Base-by-base conservation (phyloP, 805 yeast genomes). In the Candida glaebosa region DNA sequence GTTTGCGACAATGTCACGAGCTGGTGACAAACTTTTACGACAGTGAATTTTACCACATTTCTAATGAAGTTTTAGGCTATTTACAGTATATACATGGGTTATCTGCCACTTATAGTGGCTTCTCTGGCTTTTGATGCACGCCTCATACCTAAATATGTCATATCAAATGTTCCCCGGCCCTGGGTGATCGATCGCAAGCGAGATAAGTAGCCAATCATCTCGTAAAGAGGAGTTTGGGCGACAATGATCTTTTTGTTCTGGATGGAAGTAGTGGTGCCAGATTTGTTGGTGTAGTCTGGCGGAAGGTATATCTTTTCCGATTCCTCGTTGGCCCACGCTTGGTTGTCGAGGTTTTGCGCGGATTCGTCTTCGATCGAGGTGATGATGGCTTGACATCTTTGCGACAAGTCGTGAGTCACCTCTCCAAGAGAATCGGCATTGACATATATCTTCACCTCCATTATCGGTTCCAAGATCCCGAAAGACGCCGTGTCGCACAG, bases 121-220 rank as follows among this genome's bases (percentile, higher is more conserved):
- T 25, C 42, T 43, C 84, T 63, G 20, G 82, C 85, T 7, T 65
- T 61, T 2, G 79, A 65, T 1, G 84, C 84, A 39, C 81, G 66
- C 49, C 81, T 79, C 84, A 88, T 88, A 2, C 88, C 86, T 31
- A 70, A 60, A 49, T 82, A 85, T 10, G 77, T 73, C 96, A 91
- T 87, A 45, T 80, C 79, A 60, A 86, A 89, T 2, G 81, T 76
- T 2, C 90, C 96, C 33, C 96, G 73, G 1, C 99, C 99, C 55
- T 88, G 89, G 0, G 97, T 90, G 51, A 89, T 66, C 28, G 93
- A 82, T 52, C 98, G 67, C 35, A 93, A 66, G 46, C 77, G 78
- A 8, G 82, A 79, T 44, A 88, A 71, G 58, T 93, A 93, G 0
- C 97, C 96, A 37, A 89, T 77, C 96, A 93, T 89, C 46, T 84